A percentile compares a stretch with the other conserved stretches of the same genome.
These are phyloP conservation scores for Epichloe coenophiala DNA, from an alignment of 2,329 filamentous ascomycete genomes.

Conservation along the genomic window DNA sequence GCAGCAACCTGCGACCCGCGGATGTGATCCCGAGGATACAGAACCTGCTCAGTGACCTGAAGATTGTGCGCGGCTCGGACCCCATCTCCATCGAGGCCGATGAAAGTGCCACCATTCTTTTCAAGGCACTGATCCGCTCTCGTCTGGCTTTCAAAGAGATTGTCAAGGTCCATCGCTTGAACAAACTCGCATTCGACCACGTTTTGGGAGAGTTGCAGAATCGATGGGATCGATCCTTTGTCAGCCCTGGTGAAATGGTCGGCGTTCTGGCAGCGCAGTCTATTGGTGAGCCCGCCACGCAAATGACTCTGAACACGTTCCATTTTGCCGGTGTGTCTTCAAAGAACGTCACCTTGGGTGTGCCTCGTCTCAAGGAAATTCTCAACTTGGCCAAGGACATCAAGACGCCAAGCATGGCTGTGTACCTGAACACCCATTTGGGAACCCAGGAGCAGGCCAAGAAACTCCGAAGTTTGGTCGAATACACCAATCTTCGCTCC, in stretches of 20 bases:
- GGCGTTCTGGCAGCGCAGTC: slow-evolving; percentile 95
- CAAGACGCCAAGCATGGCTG: slow-evolving; percentile 95
- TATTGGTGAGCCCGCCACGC: slow-evolving; percentile 94
- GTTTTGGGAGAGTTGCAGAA: slow-evolving; percentile 83
- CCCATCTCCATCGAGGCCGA: slow-evolving; percentile 76
- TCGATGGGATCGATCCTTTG: slow-evolving; percentile 72
- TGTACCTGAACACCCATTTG: slow-evolving; percentile 58
- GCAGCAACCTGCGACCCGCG: slow-evolving; percentile 79
- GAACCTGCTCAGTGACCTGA: slow-evolving; percentile 59
- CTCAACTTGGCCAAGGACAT: slow-evolving; percentile 95
- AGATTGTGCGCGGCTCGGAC: slow-evolving; percentile 79
- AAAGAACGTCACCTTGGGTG: slow-evolving; percentile 98
- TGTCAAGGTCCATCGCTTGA: slow-evolving; percentile 72
- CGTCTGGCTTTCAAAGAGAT: slow-evolving; percentile 86
- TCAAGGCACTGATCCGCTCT: slow-evolving; percentile 85
- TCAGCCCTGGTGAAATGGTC: slow-evolving; percentile 95
- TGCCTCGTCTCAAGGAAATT: slow-evolving; percentile 98
- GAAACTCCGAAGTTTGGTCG: slow-evolving; percentile 72
- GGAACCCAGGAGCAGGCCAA: slow-evolving; percentile 71
- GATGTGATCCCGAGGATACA: slow-evolving; percentile 75
- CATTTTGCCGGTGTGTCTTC: slow-evolving; percentile 99
- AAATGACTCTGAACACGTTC: slow-evolving; percentile 99
- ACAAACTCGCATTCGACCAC: slow-evolving; percentile 84
- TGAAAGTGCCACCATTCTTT: slow-evolving; percentile 72
- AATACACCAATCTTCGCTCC: slow-evolving; percentile 86